Evolutionary conservation across 179 eudicot genomes (phyloP), one percentile per base, ranked within the genome.

Genomic region (Heliamphora pulchella): DNA sequence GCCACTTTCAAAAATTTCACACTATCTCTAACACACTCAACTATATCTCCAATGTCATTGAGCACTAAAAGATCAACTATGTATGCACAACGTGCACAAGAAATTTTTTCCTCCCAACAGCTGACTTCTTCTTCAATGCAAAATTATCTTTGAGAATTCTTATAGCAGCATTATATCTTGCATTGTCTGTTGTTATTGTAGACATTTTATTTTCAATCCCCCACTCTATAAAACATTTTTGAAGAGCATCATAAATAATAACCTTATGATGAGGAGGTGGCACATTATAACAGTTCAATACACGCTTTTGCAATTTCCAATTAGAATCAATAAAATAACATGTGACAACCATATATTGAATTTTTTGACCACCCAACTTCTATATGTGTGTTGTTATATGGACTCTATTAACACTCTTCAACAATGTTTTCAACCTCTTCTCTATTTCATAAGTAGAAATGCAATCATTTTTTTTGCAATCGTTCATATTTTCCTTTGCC

Each of bases 301-400:
- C 77, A 15, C 63, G 22, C 63, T 81, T 86, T 22, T 80, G 77
- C 15, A 79, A 61, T 50, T 74, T 80, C 80, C 85, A 82, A 72
- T 13, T 47, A 7, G 39, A 47, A 41, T 64, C 71, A 67, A 67
- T 20, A 10, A 31, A 67, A 67, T 67, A 47, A 39, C 68, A 5
- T 39, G 48, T 41, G 10, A 69, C 17, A 2, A 68, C 74, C 75
- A 67, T 66, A 41, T 67, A 31, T n/a, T 69, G 51, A 13, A 79
- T 79, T 66, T 68, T 79, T 31, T 31, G 31, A 31, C 31, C n/a
- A 4, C 15, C 31, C 1, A 48, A 68, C 48, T 78, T 78, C 81
- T 75, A 67, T 62, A 66, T 51, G 20, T 78, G 65, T 7, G 75
- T 78, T 22, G 81, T 78, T 11, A 78, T 6, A 55, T 48, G 31